Evolutionary conservation across 2,329 filamentous ascomycete species (phyloP).

Genomic region (Diaporthe aspalathi): DNA sequence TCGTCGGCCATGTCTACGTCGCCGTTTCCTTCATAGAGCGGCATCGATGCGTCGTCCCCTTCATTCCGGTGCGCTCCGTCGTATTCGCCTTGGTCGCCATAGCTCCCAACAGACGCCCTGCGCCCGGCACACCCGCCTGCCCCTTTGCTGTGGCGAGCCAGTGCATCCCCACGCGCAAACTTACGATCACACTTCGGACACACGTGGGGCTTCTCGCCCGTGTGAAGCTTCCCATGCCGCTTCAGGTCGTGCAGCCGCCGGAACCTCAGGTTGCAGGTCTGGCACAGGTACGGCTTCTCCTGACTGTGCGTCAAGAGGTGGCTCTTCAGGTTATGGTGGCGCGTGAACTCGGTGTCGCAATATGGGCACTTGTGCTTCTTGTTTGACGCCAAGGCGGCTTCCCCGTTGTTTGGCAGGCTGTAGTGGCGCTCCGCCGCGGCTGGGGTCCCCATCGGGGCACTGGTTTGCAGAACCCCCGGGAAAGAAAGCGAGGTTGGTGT

Average conservation of each 20-base stretch:
- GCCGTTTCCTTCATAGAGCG: constrained; percentile 67
- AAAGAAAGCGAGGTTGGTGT: constrained; percentile 65
- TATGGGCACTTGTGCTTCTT: constrained; percentile 98
- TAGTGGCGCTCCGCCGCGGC: constrained; percentile 60
- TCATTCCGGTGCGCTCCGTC: constrained; percentile 63
- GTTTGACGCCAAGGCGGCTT: constrained; percentile 71
- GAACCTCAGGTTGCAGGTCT: constrained; percentile 93
- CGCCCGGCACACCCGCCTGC: constrained; percentile 94
- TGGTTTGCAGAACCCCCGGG: constrained; percentile 61
- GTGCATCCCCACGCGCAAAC: constrained; percentile 93
- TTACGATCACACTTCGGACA: constrained; percentile 95
- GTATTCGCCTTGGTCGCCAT: constrained; percentile 81
- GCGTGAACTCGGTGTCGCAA: constrained; percentile 95
- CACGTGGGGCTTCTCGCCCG: constrained; percentile 93
- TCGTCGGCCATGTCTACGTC: constrained; percentile 71
- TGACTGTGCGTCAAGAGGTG: constrained; percentile 97
- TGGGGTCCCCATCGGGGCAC: constrained; percentile 56
- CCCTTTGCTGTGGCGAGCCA: constrained; percentile 95
- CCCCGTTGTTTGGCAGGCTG: constrained; percentile 63
- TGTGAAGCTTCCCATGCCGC: constrained; percentile 95
- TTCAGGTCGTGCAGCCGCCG: constrained; percentile 94
- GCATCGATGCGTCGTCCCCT: constrained; percentile 68
- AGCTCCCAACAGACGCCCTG: constrained; percentile 85
- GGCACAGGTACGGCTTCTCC: constrained; percentile 96
- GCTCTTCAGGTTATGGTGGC: constrained; percentile 97